Conservation (phyloP, 2,329 filamentous ascomycete species). For the Teratosphaeria zuluensis region DNA sequence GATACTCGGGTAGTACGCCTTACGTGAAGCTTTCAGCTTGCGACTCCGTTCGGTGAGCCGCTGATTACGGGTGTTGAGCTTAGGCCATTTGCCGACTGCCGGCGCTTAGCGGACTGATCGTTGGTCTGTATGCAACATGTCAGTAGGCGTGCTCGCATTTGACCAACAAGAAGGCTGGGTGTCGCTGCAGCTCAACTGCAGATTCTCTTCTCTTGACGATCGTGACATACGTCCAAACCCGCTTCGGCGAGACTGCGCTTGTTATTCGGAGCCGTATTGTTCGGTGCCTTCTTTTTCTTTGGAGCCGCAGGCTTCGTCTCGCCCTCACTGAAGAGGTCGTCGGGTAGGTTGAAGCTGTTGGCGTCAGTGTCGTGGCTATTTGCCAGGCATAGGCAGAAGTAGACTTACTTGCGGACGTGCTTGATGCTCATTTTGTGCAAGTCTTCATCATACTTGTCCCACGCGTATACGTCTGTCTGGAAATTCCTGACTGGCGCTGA, state of each 20-base stretch:
- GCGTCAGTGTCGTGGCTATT: conserved; percentile 8
- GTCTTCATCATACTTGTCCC: conserved; percentile 65
- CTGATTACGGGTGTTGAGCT: conserved; percentile 1
- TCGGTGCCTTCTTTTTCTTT: conserved; percentile 28
- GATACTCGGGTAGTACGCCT: not conserved
- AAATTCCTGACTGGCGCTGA: conserved; percentile 78
- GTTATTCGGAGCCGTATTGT: conserved; percentile 21
- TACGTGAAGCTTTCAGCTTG: not conserved
- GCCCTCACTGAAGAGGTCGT: conserved; percentile 76
- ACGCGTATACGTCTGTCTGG: conserved; percentile 68
- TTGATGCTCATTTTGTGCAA: conserved; percentile 71
- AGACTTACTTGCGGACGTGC: conserved; percentile 70
- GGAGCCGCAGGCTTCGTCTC: conserved; percentile 46
- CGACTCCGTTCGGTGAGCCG: conserved; percentile 1
- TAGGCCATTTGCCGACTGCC: conserved; percentile 14
- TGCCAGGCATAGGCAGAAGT: not conserved
- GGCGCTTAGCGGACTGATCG: conserved; percentile 25
- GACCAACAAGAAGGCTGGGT: not conserved
- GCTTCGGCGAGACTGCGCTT: conserved; percentile 37
- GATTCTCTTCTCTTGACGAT: not conserved
- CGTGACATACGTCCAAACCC: conserved; percentile 36
- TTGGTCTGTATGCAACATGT: conserved; percentile 14
- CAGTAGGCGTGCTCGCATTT: not conserved
- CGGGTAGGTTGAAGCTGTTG: conserved; percentile 70
- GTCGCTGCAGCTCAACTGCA: not conserved